Evolutionary conservation across 495 filamentous ascomycete genomes (phyloP), one percentile per base, ranked within the genome.

Genomic region (Daldinia bambusicola): DNA sequence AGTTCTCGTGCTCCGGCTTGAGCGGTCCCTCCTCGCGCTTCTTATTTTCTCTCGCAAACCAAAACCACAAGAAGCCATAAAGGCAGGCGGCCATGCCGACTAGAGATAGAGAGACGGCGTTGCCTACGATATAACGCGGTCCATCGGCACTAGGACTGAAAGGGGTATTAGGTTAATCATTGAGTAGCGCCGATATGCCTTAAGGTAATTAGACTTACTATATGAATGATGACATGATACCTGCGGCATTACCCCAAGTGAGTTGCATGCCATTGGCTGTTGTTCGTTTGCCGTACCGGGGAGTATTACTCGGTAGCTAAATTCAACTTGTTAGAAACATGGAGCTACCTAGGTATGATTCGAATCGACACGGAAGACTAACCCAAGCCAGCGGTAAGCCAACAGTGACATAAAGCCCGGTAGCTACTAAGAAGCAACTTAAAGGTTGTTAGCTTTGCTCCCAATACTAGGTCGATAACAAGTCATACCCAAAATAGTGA

Each of bases 351-450:
- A n/a, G n/a, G n/a, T n/a, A 4, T 36, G 4, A 26, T 13, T n/a
- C 12, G 9, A 10, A 12, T 41, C n/a, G 9, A 67, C 12, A 12
- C n/a, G 1, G 9, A 31, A 43, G 3, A 69, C 80, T 71, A 50
- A 80, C 80, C 91, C 91, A 93, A 31, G 90, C 89, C 31, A 93
- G 80, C 8, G 91, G 90, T 41, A 93, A 67, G 0, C 91, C 91
- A 12, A 92, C 89, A 0, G 84, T 77, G 6, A 92, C 88, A 68
- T 93, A 94, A 2, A 93, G 77, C 0, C 92, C 91, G 69, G 88
- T 81, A 0, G 91, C 91, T 2, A 93, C 85, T 41, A 93, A 78
- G 69, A 92, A 87, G 53, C 89, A 91, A 13, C 89, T 91, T 45
- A 1, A 66, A 36, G 5, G 36, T 36, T n/a, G 45, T 77, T 48